Conservation (phyloP, 768 basidiomycete genomes). For the Crucibulum laeve region DNA sequence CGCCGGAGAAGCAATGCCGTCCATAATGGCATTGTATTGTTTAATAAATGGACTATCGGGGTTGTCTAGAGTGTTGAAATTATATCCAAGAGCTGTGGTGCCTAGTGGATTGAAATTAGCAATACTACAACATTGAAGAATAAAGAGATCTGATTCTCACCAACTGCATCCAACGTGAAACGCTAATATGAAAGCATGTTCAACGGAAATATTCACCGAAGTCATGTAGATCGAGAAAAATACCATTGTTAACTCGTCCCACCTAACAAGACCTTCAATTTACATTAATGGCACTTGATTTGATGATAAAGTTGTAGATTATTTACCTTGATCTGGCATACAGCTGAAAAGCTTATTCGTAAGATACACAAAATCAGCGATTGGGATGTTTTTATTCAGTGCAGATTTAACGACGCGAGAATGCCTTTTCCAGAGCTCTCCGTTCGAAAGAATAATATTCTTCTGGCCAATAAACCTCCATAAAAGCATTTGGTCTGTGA, state of each 20-base stretch:
- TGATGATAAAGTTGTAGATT: too few species aligned
- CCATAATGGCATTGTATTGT: conserved; percentile 16
- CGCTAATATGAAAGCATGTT: neutral
- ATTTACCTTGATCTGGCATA: neutral
- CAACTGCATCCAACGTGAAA: neutral
- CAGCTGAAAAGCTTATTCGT: neutral
- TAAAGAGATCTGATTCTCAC: too few species aligned
- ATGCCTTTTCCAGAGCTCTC: conserved; percentile 20
- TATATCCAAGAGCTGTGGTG: conserved; percentile 10
- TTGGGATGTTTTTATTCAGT: conserved; percentile 13
- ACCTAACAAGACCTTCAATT: conserved; percentile 11
- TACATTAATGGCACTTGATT: conserved; percentile 10
- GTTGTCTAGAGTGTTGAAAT: conserved; percentile 16
- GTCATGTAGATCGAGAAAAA: too few species aligned
- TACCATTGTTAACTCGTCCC: conserved; percentile 12
- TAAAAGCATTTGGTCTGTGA: conserved; percentile 14
- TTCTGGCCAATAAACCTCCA: conserved; percentile 19
- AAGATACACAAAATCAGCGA: conserved; percentile 14
- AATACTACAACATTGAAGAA: neutral
- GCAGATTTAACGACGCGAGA: conserved; percentile 15
- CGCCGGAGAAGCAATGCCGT: conserved; percentile 15
- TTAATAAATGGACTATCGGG: conserved; percentile 15
- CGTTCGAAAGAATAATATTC: conserved; percentile 21
- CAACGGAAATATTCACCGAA: too few species aligned
- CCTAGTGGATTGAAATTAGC: neutral